Percentiles rank a stretch among this genome's conserved stretches.
Evolutionary conservation across 179 eudicot species (phyloP).

Genomic region (Carnegiea gigantea): DNA sequence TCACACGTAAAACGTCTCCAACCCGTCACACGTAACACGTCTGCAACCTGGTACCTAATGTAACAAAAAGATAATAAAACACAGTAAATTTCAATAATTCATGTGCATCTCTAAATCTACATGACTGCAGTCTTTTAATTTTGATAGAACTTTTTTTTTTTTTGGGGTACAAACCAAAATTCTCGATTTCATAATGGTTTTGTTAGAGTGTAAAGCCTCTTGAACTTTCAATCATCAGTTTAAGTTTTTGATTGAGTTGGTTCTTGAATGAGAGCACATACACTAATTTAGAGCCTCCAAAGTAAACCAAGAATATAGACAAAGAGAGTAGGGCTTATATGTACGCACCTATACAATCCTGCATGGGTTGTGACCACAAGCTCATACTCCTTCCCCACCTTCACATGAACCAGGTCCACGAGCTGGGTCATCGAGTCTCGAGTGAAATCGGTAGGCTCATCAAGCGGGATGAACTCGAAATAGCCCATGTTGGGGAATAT

Average conservation of each 20-base stretch:
- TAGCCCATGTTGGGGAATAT: constrained; percentile 80
- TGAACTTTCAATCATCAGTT: too few species aligned
- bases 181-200: too few species aligned
- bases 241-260: too few species aligned
- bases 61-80: neutral
- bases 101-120: neutral
- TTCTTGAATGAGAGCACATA: too few species aligned
- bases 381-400: constrained; percentile 79
- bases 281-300: too few species aligned
- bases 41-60: constrained; percentile 64
- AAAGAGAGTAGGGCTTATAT: neutral
- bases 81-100: neutral
- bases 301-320: too few species aligned
- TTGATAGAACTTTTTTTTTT: too few species aligned
- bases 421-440: constrained; percentile 42
- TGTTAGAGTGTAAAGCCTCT: too few species aligned
- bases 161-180: too few species aligned
- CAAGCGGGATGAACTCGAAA: constrained; percentile 74
- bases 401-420: constrained; percentile 62
- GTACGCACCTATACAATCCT: constrained; percentile 32
- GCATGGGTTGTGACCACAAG: constrained; percentile 70
- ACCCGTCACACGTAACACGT: constrained; percentile 64
- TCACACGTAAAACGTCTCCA: constrained; percentile 58
- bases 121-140: too few species aligned
- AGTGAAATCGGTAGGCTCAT: constrained; percentile 19